These are phyloP conservation scores for Wickerhamomyces tratensis DNA, from an alignment of 805 yeast genomes.

Conservation along the genomic window DNA sequence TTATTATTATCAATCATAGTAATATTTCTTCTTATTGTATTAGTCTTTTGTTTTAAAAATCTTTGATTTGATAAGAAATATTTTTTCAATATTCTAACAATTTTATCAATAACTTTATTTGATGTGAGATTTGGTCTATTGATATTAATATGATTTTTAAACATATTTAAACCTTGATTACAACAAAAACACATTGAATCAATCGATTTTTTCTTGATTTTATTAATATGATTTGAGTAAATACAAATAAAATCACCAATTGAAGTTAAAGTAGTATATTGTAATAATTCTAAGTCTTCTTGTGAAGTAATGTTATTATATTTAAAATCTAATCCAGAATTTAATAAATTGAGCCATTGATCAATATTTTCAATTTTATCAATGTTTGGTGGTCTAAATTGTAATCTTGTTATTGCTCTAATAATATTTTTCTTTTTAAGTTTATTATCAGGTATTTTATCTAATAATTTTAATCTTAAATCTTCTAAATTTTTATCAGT, in stretches of 20 bases:
- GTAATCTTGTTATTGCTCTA: not conserved
- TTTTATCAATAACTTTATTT: slow-evolving; percentile 8
- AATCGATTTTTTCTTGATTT: not conserved
- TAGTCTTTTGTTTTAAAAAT: not conserved
- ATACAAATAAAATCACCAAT: slow-evolving; percentile 32
- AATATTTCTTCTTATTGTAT: too few relatives aligned
- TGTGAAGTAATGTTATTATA: not conserved
- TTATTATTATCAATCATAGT: too few relatives aligned
- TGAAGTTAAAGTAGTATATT: slow-evolving; percentile 20
- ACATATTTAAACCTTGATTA: slow-evolving; percentile 1
- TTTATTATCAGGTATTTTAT: not conserved
- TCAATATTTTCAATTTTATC: not conserved
- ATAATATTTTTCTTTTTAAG: too few relatives aligned
- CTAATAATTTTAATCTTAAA: slow-evolving; percentile 7
- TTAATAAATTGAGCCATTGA: slow-evolving; percentile 6
- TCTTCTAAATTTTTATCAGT: slow-evolving; percentile 9
- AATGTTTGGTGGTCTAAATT: not conserved
- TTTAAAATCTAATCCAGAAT: not conserved
- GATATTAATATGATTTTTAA: slow-evolving; percentile 11
- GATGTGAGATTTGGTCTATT: slow-evolving; percentile 20
- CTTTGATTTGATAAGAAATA: slow-evolving; percentile 12
- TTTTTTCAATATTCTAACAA: slow-evolving; percentile 20
- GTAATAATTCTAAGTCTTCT: not conserved
- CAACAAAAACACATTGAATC: slow-evolving; percentile 8
- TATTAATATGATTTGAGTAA: slow-evolving; percentile 19